Evolutionary conservation across 73 alveolate genomes (phyloP), one percentile per base, ranked within the genome.

Genomic region (Blepharisma stoltei): DNA sequence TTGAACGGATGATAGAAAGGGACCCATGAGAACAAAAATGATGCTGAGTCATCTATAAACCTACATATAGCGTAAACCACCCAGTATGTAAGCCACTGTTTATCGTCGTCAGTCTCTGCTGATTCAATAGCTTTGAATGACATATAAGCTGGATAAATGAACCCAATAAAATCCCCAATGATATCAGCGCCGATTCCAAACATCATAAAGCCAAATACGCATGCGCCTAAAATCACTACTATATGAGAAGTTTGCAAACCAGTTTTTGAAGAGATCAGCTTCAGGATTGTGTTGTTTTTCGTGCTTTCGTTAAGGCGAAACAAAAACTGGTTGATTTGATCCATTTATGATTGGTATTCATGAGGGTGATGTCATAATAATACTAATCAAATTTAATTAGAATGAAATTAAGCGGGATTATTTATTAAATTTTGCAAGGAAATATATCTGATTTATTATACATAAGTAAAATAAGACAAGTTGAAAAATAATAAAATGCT

Each of bases 71-170:
- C 96, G 76, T 83, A 92, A 20, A 84, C 83, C 20, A 83, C 91
- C 98, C 96, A 92, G 87, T 92, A 92, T 49, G 96, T 87, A 53
- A 92, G 81, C 97, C 98, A 92, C 37, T 86, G 91, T 78, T 87
- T 82, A 76, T 89, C 96, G 32, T 78, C 90, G 1, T 77, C 91
- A 21, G 84, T 90, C 8, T 75, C 81, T 43, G 86, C 77, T 23
- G 93, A 84, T 79, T 93, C 97, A 6, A 93, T 81, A 4, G 98
- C 92, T 81, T 85, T 88, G 90, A 93, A 88, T 27, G 94, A 83
- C 94, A 84, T 76, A 90, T 87, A 90, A 0, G 86, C 86, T 41
- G 98, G 98, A 82, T 88, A 90, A 50, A 89, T 87, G 45, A 92
- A 84, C 54, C 97, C 98, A 0, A 93, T 73, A 49, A 90, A 54